Evolutionary conservation across 148 eudicot genomes (phyloP).

Genomic region (Rhododendron ovatum): DNA sequence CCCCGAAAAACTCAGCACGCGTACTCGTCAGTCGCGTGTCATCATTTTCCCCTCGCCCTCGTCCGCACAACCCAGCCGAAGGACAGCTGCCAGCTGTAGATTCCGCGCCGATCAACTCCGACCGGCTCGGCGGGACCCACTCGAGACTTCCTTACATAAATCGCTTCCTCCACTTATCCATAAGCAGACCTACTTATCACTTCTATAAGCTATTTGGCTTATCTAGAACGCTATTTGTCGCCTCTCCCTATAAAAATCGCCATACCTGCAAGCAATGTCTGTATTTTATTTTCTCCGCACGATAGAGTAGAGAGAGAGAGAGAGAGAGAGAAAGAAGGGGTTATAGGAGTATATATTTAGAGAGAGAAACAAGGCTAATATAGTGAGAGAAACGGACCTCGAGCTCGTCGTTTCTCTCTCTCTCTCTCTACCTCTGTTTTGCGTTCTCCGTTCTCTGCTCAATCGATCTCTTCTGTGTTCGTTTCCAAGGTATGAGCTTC

Average conservation of each 20-base stretch:
- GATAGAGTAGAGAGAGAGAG: conserved; percentile 15
- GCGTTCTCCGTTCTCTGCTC: neutral
- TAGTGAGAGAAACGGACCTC: conserved; percentile 18
- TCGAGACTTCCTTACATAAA: neutral
- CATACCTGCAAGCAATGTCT: conserved; percentile 28
- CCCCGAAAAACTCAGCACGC: neutral
- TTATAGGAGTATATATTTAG: neutral
- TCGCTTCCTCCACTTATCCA: neutral
- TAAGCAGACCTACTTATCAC: neutral
- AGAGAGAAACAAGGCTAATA: conserved; percentile 11
- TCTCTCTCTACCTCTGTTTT: neutral
- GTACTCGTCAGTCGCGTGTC: neutral
- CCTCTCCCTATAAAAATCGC: conserved; percentile 28
- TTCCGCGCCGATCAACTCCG: conserved; percentile 45
- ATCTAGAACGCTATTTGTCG: conserved; percentile 19
- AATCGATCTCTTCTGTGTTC: conserved; percentile 10
- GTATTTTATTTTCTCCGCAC: conserved; percentile 22
- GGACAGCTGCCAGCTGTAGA: conserved; percentile 30
- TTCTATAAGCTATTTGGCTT: neutral
- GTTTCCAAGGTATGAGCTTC: conserved; percentile 9
- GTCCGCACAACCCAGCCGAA: neutral
- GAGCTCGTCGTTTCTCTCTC: conserved; percentile 4
- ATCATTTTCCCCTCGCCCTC: neutral
- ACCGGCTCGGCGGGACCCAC: conserved; percentile 28
- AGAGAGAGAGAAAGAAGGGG: conserved; percentile 14